These are phyloP conservation scores for Harrya chromipes DNA, from an alignment of 768 basidiomycete species.

Conservation along the genomic window DNA sequence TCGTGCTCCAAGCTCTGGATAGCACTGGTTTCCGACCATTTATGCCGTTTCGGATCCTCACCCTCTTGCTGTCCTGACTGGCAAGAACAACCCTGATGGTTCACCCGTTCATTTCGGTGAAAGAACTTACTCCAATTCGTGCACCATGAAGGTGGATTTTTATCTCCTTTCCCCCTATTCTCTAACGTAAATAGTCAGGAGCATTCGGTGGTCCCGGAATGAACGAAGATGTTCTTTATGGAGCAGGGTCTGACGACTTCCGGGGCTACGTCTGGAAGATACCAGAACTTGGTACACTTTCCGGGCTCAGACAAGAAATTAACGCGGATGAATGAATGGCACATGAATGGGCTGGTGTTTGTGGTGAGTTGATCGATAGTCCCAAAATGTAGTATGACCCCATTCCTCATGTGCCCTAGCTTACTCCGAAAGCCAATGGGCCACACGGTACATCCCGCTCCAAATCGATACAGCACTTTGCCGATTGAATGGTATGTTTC, in stretches of 20 bases:
- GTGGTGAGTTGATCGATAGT: slow-evolving; percentile 26
- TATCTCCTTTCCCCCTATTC: not conserved
- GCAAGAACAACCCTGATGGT: slow-evolving; percentile 54
- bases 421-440: slow-evolving; percentile 41
- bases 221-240: slow-evolving; percentile 57
- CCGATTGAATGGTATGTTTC: slow-evolving; percentile 51
- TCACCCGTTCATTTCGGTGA: slow-evolving; percentile 42
- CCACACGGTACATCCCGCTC: slow-evolving; percentile 53
- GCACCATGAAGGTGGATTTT: slow-evolving; percentile 68
- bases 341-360: slow-evolving; percentile 27
- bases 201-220: slow-evolving; percentile 64
- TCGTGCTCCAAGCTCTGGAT: slow-evolving; percentile 4
- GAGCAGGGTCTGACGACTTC: slow-evolving; percentile 83
- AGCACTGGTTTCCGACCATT: slow-evolving; percentile 72
- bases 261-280: slow-evolving; percentile 76
- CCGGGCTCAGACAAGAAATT: slow-evolving; percentile 45
- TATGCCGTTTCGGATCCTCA: slow-evolving; percentile 64
- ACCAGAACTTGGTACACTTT: slow-evolving; percentile 47
- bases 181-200: slow-evolving; percentile 52
- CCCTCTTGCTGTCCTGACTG: slow-evolving; percentile 69
- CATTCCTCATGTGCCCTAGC: slow-evolving; percentile 31
- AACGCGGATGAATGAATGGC: slow-evolving; percentile 44
- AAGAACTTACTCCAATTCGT: slow-evolving; percentile 64
- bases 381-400: slow-evolving; percentile 4
- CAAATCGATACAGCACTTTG: slow-evolving; percentile 63